Percentiles rank a stretch among this genome's conserved stretches.
phyloP scores from a whole-genome alignment of 129 eudicot genomes.

The Ambrosia trifida region DNA sequence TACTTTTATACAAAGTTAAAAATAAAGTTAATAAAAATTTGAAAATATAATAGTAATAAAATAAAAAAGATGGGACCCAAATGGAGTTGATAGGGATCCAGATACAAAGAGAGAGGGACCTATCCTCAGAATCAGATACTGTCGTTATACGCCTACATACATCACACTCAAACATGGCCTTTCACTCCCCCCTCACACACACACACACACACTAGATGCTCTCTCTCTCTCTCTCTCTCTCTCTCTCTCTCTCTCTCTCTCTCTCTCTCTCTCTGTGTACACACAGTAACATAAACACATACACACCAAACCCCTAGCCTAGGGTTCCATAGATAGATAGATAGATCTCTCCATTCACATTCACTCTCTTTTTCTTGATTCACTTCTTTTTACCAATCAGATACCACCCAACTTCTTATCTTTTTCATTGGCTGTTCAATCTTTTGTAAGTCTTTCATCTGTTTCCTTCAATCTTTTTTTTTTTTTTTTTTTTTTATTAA shows the following conservation, averaged over 20 bases:
- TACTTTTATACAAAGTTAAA: too few species aligned
- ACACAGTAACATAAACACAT: not conserved
- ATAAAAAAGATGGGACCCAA: slow-evolving; percentile 28
- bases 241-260: slow-evolving; percentile 9
- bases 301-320: not conserved
- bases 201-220: slow-evolving; percentile 20
- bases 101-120: slow-evolving; percentile 25
- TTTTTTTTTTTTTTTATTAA: not conserved
- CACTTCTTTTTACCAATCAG: not conserved
- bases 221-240: slow-evolving; percentile 10
- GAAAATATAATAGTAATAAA: too few species aligned
- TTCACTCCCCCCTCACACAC: slow-evolving; percentile 29
- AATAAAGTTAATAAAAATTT: too few species aligned
- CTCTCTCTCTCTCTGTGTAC: not conserved
- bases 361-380: slow-evolving; percentile 2
- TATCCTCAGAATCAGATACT: slow-evolving; percentile 25
- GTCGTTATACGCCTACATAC: slow-evolving; percentile 44
- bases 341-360: slow-evolving; percentile 1
- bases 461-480: not conserved
- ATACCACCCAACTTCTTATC: slow-evolving; percentile 22
- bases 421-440: not conserved
- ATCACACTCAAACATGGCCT: slow-evolving; percentile 26
- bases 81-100: slow-evolving; percentile 26
- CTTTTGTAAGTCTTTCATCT: not conserved
- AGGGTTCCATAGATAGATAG: slow-evolving; percentile 32